Percentiles rank a stretch among this genome's conserved stretches.
Evolutionary conservation across 306 rosid species (phyloP).

Genomic region (Citrullus mucosospermus): DNA sequence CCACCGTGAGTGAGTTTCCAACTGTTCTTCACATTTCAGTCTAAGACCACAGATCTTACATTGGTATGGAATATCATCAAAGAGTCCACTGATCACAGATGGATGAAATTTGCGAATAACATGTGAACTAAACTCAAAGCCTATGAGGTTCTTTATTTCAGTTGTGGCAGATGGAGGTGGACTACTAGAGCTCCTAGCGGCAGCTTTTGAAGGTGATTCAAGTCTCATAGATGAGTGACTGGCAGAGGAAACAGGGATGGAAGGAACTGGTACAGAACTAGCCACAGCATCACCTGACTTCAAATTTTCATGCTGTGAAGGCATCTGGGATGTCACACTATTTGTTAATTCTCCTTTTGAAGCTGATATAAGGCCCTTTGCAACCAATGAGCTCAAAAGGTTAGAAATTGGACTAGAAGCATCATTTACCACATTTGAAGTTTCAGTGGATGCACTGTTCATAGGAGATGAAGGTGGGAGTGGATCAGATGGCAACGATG

Average conservation of each 20-base stretch:
- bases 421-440: conserved; percentile 26
- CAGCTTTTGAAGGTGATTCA: conserved; percentile 21
- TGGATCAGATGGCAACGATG: conserved; percentile 21
- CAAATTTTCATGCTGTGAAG: conserved; percentile 24
- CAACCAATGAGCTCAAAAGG: conserved; percentile 80
- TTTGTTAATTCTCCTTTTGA: conserved; percentile 32
- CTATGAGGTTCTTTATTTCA: conserved; percentile 38
- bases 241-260: conserved; percentile 28
- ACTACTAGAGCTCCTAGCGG: conserved; percentile 17
- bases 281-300: conserved; percentile 19
- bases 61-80: conserved; percentile 41
- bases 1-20: conserved; percentile 63
- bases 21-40: conserved; percentile 38
- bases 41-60: conserved; percentile 52
- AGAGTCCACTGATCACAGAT: conserved; percentile 44
- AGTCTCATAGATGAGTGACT: conserved; percentile 22
- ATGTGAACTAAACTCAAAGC: conserved; percentile 59
- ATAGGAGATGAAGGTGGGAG: conserved; percentile 30
- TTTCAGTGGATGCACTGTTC: conserved; percentile 29
- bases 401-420: conserved; percentile 49
- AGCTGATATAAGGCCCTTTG: conserved; percentile 74
- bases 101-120: conserved; percentile 54
- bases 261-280: conserved; percentile 31
- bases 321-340: conserved; percentile 22
- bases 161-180: conserved; percentile 25